Evolutionary conservation across 208 protist species (phyloP).

Genomic region (Giardia muris): DNA sequence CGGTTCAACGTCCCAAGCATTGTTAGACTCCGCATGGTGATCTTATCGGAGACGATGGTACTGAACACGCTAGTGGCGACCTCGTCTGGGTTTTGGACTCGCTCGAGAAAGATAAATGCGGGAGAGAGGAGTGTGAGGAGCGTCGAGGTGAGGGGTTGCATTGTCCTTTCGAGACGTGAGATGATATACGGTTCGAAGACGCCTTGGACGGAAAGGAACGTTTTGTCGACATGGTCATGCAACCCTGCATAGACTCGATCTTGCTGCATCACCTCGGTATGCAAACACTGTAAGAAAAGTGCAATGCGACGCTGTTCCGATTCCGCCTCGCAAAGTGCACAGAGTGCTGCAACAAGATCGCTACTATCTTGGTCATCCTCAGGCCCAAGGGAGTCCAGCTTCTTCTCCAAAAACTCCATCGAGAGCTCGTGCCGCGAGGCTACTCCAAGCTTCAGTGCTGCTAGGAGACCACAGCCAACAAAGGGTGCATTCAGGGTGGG

Average conservation of each 20-base stretch:
- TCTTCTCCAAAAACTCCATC: neutral
- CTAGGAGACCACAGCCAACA: neutral
- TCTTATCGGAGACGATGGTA: neutral
- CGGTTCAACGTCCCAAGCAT: neutral
- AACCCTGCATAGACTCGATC: neutral
- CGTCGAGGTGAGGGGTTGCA: neutral
- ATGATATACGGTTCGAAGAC: slow-evolving; percentile 6
- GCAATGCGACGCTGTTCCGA: neutral
- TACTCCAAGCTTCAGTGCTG: neutral
- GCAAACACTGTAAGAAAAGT: neutral
- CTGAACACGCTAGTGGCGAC: neutral
- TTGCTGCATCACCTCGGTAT: neutral
- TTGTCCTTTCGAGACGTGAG: neutral
- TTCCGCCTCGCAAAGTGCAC: no score
- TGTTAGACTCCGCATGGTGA: neutral
- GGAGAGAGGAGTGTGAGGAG: neutral
- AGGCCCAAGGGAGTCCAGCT: neutral
- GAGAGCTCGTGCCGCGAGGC: neutral
- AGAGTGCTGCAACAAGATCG: neutral
- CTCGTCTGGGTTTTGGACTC: neutral
- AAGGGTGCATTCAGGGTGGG: neutral
- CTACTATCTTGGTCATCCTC: neutral
- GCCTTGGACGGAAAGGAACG: neutral
- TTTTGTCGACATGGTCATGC: neutral
- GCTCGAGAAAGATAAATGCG: neutral